phyloP scores from a whole-genome alignment of 2,329 filamentous ascomycete genomes.

The Sphaerulina musiva region DNA sequence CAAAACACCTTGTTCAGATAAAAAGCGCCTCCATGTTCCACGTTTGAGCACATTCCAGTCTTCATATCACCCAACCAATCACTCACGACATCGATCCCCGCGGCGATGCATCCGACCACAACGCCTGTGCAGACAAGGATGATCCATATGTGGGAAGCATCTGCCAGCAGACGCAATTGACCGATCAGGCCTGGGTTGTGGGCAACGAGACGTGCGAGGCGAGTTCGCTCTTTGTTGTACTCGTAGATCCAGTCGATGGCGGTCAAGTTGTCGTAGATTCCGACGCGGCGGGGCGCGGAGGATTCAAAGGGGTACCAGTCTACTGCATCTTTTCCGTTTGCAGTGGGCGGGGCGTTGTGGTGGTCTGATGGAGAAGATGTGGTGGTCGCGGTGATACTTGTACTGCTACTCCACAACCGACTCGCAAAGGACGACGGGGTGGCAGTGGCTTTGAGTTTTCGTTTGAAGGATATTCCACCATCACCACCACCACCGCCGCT shows the following conservation, averaged over 20 bases:
- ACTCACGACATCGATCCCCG: conserved; percentile 79
- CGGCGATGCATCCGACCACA: conserved; percentile 75
- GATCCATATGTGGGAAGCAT: conserved; percentile 87
- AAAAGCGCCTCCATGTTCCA: conserved; percentile 70
- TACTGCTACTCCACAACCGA: conserved; percentile 37
- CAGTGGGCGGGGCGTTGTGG: conserved; percentile 33
- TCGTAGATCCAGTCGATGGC: conserved; percentile 99
- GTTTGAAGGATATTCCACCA: conserved; percentile 60
- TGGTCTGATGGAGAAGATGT: conserved; percentile 38
- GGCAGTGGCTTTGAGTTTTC: conserved; percentile 50
- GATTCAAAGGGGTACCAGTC: conserved; percentile 85
- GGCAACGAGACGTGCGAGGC: conserved; percentile 68
- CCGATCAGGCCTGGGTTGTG: conserved; percentile 65
- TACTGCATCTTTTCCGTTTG: conserved; percentile 41
- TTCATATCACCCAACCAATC: conserved; percentile 94
- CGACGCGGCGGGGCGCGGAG: conserved; percentile 71
- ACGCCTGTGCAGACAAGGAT: conserved; percentile 80
- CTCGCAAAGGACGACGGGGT: conserved; percentile 38
- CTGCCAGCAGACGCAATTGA: conserved; percentile 64
- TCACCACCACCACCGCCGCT: not conserved
- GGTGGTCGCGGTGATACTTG: conserved; percentile 30
- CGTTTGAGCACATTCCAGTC: conserved; percentile 73
- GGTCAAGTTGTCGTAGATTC: conserved; percentile 82
- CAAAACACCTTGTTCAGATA: conserved; percentile 90
- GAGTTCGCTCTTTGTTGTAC: conserved; percentile 90